A percentile compares a stretch with the other conserved stretches of the same genome.
Conservation (phyloP, 73 alveolate species). For the Tetrahymena malaccensis region DNA sequence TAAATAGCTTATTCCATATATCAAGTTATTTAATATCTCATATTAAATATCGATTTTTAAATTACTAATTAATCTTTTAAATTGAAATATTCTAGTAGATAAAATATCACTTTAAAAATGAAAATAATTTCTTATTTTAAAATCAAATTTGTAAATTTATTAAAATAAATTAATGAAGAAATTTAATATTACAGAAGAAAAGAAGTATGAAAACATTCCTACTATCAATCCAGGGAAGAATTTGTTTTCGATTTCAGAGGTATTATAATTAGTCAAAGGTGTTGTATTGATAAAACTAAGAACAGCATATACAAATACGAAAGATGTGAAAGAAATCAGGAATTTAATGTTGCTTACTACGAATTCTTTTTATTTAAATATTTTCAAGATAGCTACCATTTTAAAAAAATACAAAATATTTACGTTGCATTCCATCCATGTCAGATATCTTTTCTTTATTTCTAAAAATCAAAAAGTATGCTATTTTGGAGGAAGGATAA, state of each 20-base stretch:
- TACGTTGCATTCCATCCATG: slow-evolving; percentile 5
- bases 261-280: slow-evolving; percentile 5
- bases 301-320: slow-evolving; percentile 5
- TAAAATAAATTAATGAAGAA: background rate
- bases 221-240: slow-evolving; percentile 17
- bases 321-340: slow-evolving; percentile 8
- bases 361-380: background rate
- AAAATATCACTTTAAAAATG: too few species aligned
- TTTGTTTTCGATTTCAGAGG: slow-evolving; percentile 14
- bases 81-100: too few species aligned
- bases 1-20: too few species aligned
- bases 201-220: slow-evolving; percentile 16
- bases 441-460: slow-evolving; percentile 23
- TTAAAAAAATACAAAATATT: background rate
- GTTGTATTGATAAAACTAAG: slow-evolving; percentile 7
- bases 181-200: background rate
- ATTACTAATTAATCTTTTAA: too few species aligned
- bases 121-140: too few species aligned
- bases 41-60: too few species aligned
- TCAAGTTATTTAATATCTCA: too few species aligned
- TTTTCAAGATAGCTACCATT: background rate
- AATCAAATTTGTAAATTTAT: background rate
- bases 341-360: slow-evolving; percentile 11
- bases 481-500: slow-evolving; percentile 21
- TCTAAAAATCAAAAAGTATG: slow-evolving; percentile 29